Evolutionary conservation across 1,139 yeast genomes (phyloP).

Genomic region (Tardiomyces depauwii): DNA sequence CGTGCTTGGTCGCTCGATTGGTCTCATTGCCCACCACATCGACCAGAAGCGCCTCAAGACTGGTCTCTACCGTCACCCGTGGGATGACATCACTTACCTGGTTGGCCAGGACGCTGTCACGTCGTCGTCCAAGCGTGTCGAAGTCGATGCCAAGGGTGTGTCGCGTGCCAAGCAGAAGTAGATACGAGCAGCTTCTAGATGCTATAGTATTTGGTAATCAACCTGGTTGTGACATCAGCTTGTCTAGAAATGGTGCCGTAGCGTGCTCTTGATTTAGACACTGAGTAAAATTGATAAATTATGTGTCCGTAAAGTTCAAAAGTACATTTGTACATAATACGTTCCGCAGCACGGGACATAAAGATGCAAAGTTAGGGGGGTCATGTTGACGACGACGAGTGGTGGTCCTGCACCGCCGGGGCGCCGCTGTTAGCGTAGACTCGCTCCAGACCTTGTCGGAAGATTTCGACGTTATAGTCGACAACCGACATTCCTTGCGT

Average conservation of each 20-base stretch:
- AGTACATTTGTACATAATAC: too few species aligned
- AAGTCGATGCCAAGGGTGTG: constrained; percentile 25
- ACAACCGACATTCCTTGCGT: constrained; percentile 50
- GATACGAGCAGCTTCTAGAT: background rate
- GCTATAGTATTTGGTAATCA: background rate
- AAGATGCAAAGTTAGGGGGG: too few species aligned
- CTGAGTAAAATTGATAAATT: too few species aligned
- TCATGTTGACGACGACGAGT: background rate
- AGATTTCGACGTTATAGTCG: constrained; percentile 79
- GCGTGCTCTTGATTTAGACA: too few species aligned
- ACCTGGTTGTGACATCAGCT: too few species aligned
- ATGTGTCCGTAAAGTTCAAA: too few species aligned
- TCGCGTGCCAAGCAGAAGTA: constrained; percentile 16
- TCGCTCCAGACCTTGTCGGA: constrained; percentile 66
- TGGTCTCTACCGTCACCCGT: constrained; percentile 36
- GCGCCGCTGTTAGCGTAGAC: constrained; percentile 23
- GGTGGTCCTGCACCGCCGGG: background rate
- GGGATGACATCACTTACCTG: constrained; percentile 37
- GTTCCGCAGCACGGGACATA: too few species aligned
- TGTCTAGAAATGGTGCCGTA: too few species aligned
- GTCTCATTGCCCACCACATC: constrained; percentile 36
- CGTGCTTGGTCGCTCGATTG: constrained; percentile 36
- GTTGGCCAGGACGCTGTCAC: constrained; percentile 28
- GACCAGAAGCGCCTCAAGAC: constrained; percentile 38
- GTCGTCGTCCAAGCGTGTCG: constrained; percentile 22